phyloP scores from a whole-genome alignment of 441 rosid species.

The Daphne laureola region DNA sequence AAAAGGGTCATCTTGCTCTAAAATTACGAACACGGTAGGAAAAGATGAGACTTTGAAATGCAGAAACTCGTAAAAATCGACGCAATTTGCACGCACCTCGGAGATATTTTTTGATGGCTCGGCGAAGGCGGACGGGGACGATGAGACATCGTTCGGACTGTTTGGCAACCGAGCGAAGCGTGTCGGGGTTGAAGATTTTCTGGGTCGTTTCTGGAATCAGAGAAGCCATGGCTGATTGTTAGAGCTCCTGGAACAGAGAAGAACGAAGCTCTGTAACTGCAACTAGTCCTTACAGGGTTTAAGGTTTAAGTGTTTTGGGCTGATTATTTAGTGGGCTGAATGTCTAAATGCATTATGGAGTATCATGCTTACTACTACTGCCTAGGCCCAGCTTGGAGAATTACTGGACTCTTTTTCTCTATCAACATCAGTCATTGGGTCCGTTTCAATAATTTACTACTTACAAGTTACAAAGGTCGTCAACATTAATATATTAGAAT shows the following conservation, averaged over 20 bases:
- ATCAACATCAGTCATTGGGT: no score
- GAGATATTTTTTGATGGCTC: conserved; percentile 73
- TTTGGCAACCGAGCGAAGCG: conserved; percentile 54
- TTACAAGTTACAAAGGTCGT: no score
- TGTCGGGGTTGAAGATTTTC: conserved; percentile 40
- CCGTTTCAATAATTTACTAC: no score
- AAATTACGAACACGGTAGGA: no score
- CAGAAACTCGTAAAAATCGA: no score
- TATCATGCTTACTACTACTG: no score
- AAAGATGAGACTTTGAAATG: no score
- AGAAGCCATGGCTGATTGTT: conserved; percentile 34
- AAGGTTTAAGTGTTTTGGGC: conserved; percentile 12
- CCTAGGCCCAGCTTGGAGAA: no score
- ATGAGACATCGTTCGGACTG: conserved; percentile 63
- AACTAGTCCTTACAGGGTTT: background rate
- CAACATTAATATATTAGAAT: no score
- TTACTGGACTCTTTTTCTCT: no score
- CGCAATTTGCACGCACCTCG: conserved; percentile 33
- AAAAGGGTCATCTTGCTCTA: conserved; percentile 78
- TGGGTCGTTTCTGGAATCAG: conserved; percentile 33
- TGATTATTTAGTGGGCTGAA: background rate
- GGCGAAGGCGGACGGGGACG: conserved; percentile 76
- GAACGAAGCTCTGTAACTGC: background rate
- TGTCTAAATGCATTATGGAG: background rate
- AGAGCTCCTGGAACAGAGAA: background rate